These are phyloP conservation scores for Dichotomocladium elegans DNA, from an alignment of 371 early-diverging fungal species.

Conservation along the genomic window DNA sequence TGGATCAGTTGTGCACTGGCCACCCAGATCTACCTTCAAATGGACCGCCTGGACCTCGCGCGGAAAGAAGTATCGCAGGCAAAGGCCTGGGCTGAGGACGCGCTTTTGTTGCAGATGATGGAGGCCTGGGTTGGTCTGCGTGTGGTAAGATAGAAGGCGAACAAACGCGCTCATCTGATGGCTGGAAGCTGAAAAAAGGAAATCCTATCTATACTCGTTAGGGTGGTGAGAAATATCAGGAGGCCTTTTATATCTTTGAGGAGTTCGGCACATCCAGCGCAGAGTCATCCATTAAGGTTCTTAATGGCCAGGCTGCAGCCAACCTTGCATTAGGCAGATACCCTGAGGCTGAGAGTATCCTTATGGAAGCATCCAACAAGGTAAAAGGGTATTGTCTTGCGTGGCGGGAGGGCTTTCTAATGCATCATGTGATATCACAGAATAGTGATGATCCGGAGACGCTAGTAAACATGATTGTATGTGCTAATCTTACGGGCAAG, in stretches of 20 bases:
- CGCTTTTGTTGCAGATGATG: constrained; percentile 85
- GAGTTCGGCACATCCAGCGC: constrained; percentile 81
- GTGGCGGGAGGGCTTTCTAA: not conserved
- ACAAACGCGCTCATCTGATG: too few species aligned
- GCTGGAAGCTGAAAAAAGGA: too few species aligned
- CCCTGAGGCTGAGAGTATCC: constrained; percentile 81
- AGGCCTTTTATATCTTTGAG: constrained; percentile 91
- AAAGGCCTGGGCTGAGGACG: constrained; percentile 88
- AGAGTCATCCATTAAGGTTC: constrained; percentile 70
- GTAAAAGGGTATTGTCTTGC: constrained; percentile 21
- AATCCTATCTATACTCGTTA: constrained; percentile 14
- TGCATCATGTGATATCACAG: constrained; percentile 17
- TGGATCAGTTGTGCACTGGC: constrained; percentile 74
- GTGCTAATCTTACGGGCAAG: constrained; percentile 65
- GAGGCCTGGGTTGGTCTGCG: constrained; percentile 88
- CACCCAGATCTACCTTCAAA: constrained; percentile 72
- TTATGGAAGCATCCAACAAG: constrained; percentile 79
- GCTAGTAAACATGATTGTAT: constrained; percentile 82
- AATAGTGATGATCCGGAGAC: constrained; percentile 81
- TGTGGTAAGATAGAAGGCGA: constrained; percentile 45
- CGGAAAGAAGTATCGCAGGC: constrained; percentile 68
- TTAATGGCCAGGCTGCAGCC: constrained; percentile 83
- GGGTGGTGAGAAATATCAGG: constrained; percentile 81
- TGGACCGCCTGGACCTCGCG: constrained; percentile 88
- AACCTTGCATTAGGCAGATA: constrained; percentile 79